These are phyloP conservation scores for Rhizopus stolonifer DNA, from an alignment of 371 early-diverging fungal species.

Conservation along the genomic window DNA sequence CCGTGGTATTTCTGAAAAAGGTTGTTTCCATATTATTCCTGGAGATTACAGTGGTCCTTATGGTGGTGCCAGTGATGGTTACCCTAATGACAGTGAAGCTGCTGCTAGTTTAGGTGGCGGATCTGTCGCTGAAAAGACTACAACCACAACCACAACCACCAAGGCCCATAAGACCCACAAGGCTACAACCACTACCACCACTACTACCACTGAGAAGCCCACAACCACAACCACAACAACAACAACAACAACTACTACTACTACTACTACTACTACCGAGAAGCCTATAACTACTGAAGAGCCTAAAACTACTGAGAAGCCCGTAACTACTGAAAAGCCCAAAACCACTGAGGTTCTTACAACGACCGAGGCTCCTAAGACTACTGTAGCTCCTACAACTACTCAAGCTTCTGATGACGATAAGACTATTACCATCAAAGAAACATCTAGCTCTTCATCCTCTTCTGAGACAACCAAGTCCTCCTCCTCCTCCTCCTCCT, in stretches of 20 bases:
- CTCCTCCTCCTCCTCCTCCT: neutral
- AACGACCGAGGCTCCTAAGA: neutral
- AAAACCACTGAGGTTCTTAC: neutral
- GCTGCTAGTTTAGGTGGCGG: neutral
- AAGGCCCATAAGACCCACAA: slow-evolving; percentile 3
- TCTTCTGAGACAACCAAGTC: neutral
- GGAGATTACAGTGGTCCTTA: slow-evolving; percentile 54
- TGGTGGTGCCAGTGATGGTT: neutral
- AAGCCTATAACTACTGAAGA: too few relatives aligned
- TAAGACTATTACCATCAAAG: slow-evolving; percentile 2
- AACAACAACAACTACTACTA: neutral
- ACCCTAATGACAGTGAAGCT: neutral
- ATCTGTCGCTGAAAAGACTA: neutral
- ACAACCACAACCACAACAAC: slow-evolving; percentile 2
- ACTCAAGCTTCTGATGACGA: neutral
- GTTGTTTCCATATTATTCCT: slow-evolving; percentile 54
- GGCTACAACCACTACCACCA: slow-evolving; percentile 2
- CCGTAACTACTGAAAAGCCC: slow-evolving; percentile 1
- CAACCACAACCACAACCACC: slow-evolving; percentile 7
- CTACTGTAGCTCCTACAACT: slow-evolving; percentile 6
- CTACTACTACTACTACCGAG: neutral
- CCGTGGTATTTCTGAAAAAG: slow-evolving; percentile 48
- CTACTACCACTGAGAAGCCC: neutral
- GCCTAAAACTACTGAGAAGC: too few relatives aligned
- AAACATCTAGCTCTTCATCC: neutral